Evolutionary conservation across 2,329 filamentous ascomycete species (phyloP), one percentile per base, ranked within the genome.

Genomic region (Thelonectria rubi): DNA sequence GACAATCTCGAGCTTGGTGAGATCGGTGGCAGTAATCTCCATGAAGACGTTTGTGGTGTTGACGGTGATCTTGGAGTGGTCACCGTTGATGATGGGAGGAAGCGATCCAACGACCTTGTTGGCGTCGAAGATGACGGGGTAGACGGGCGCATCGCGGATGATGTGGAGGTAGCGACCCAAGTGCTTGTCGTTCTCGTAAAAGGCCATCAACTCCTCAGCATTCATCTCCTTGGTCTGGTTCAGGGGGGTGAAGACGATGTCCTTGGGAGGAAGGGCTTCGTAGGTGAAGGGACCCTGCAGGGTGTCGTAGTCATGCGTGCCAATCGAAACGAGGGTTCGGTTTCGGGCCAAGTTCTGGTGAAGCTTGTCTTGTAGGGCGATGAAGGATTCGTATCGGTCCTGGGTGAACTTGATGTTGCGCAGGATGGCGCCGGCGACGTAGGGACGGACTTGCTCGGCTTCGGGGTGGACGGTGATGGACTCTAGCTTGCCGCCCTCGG

Each of bases 261-360:
- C 88, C 78, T 93, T 90, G n/a, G 95, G 95, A 49, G 91, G 84
- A 32, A 94, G 85, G 17, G 95, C 95, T 79, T 98, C 94, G 75
- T 99, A 99, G 59, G 93, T 94, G 86, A 99, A 99, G 48, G 95
- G 95, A 0, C 94, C 95, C 78, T 97, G 83, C 71, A 99, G 83
- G 17, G 92, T 97, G 75, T 98, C 94, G 66, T 98, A 83, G 76
- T 99, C 94, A 78, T 99, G 95, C 3, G 95, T 99, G 70, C 95
- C 95, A 74, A 99, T 97, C 20, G 94, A 91, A n/a, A 97, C 94
- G 48, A 99, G 81, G 1, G 94, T 97, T 72, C 95, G 85, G 78
- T 98, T 92, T 64, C 95, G 88, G 50, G 95, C 96, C 68, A 99
- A 82, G 75, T 99, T 99, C 77, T 94, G 91, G 81, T 99, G 95